Base-by-base conservation (phyloP, 768 basidiomycete genomes). In the Hypholoma sublateritium region DNA sequence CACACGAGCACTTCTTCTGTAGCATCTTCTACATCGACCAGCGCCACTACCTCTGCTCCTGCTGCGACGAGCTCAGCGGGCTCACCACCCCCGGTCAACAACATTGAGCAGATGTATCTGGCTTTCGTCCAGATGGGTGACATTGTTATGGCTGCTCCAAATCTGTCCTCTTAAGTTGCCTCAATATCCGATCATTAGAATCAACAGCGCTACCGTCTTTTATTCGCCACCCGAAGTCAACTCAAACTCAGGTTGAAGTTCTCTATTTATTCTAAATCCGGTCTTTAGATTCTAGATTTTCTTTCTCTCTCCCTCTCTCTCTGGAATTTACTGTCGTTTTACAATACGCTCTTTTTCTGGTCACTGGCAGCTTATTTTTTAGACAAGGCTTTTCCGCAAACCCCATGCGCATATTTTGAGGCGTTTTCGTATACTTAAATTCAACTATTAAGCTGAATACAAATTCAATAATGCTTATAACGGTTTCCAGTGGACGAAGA, bases 81-180 rank as follows among this genome's bases (percentile, higher is more conserved):
- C 48, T 13, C 59, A 0, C 59, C 59, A 28, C 44, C 47, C 13
- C 28, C n/a, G 14, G 35, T 46, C 8, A 47, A 58, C 45, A 64
- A 61, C 44, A 36, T 66, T 19, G 55, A 46, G 28, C 61, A 62
- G 37, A 44, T 66, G 56, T 58, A 59, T 43, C 53, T 59, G 4
- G 34, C 58, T 5, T 59, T 61, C 22, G 57, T 64, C 9, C 61
- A 62, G 46, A 59, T 62, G 32, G 61, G 63, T 25, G 53, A 57
- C 13, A 49, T 66, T 46, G 53, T 59, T 36, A 49, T 60, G 45
- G 61, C 58, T 25, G 59, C 45, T 36, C 49, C 56, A 2, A 59
- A 54, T 32, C 41, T 16, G 47, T 12, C 41, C 16, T 50, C 32
- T 17, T 54, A 36, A 28, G 25, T 28, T 16, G 4, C 19, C 28